Evolutionary conservation across 306 rosid species (phyloP).

Genomic region (Corylus heterophylla): DNA sequence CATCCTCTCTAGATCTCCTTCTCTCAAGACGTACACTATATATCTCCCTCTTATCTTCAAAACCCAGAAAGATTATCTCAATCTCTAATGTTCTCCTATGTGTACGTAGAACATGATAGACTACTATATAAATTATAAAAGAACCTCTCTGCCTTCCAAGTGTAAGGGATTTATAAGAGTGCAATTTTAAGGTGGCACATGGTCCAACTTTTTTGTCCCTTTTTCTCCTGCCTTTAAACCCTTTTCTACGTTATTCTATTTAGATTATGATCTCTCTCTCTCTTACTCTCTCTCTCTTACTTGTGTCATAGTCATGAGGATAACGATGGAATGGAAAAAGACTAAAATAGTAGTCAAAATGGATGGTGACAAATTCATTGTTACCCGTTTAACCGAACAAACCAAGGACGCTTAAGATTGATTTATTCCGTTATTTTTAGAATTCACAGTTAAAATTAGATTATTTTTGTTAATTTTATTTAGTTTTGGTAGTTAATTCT

Average conservation of each 20-base stretch:
- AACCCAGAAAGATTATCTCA: conserved; percentile 22
- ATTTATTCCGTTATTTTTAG: neutral
- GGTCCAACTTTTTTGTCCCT: conserved; percentile 29
- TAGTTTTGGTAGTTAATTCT: neutral
- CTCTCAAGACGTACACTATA: neutral
- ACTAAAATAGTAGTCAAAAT: neutral
- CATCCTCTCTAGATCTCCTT: conserved; percentile 40
- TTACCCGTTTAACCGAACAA: neutral
- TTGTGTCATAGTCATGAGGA: conserved; percentile 8
- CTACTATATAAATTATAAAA: neutral
- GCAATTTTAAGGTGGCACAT: conserved; percentile 33
- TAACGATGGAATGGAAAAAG: conserved; percentile 10
- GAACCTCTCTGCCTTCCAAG: conserved; percentile 23
- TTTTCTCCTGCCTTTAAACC: conserved; percentile 27
- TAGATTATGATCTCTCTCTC: neutral
- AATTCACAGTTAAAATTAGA: neutral
- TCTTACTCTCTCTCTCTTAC: neutral
- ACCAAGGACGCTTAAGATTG: neutral
- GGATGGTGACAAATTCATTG: neutral
- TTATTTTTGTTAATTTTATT: neutral
- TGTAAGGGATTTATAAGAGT: conserved; percentile 15
- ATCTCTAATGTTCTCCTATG: neutral
- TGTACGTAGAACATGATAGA: neutral
- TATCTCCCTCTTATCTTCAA: conserved; percentile 24
- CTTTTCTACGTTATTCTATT: conserved; percentile 11